phyloP scores from a whole-genome alignment of 768 basidiomycete genomes.

The Cyclocybe cylindracea region DNA sequence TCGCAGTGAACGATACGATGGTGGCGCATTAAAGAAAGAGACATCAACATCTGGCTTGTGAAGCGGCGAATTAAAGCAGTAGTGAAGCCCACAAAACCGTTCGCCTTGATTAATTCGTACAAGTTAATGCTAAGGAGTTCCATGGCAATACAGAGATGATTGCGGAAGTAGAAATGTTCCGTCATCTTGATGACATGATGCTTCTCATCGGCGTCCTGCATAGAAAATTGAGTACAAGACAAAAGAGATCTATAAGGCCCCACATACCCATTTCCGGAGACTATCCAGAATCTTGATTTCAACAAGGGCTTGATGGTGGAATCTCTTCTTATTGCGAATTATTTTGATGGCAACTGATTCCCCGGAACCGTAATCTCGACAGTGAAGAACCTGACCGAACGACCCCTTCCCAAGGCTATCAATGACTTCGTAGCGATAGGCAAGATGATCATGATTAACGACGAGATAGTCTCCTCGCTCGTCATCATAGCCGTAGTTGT shows the following conservation, averaged over 20 bases:
- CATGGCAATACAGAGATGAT: constrained; percentile 97
- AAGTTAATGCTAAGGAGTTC: constrained; percentile 97
- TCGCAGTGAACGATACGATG: constrained; percentile 99
- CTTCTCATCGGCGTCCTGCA: constrained; percentile 92
- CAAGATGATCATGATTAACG: constrained; percentile 88
- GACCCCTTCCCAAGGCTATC: constrained; percentile 96
- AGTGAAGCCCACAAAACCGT: constrained; percentile 98
- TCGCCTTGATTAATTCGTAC: constrained; percentile 98
- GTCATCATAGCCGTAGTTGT: constrained; percentile 97
- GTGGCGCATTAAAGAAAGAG: constrained; percentile 90
- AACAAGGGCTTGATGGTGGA: constrained; percentile 98
- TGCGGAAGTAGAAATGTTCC: constrained; percentile 97
- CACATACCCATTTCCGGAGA: constrained; percentile 93
- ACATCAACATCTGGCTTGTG: constrained; percentile 92
- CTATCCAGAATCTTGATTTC: constrained; percentile 99
- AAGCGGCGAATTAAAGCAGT: constrained; percentile 94
- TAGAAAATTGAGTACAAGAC: not conserved
- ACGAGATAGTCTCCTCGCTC: constrained; percentile 97
- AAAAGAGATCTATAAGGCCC: not conserved
- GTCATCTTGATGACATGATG: constrained; percentile 98
- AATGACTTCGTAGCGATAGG: constrained; percentile 94
- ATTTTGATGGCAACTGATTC: constrained; percentile 99
- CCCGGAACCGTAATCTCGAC: constrained; percentile 93
- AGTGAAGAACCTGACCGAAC: constrained; percentile 95
- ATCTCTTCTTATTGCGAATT: constrained; percentile 98